Evolutionary conservation across 2,329 filamentous ascomycete genomes (phyloP), one percentile per base, ranked within the genome.

Genomic region (Aureobasidium sp.): DNA sequence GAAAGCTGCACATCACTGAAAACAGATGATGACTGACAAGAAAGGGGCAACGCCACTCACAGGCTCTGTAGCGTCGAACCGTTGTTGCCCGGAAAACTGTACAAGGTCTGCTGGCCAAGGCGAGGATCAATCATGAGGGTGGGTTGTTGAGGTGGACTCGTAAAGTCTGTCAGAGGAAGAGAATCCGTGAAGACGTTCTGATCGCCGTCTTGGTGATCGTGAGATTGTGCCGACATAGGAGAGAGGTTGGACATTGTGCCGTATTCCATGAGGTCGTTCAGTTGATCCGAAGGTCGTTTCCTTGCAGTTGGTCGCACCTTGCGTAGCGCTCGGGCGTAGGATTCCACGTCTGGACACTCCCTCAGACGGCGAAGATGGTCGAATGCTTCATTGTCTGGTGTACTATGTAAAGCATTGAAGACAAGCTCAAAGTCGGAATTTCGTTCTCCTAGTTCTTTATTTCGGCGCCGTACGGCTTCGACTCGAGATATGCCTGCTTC

Each of bases 401-500:
- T 39, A 25, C n/a, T 29, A 8, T 45, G 59, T 8, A 61, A n/a
- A 32, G 49, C 49, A 16, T 39, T 30, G 34, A 27, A 61, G 32
- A 61, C 49, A 13, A 53, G 30, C 25, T 53, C 49, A n/a, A 21
- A 61, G 27, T 54, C 49, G 2, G 59, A 42, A n/a, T 54, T 61
- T 21, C 49, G 59, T n/a, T 61, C 59, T 27, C n/a, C 41, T 21
- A 61, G 16, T 32, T 61, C 48, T 16, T 61, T 61, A 30, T 55
- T 61, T 10, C 59, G 48, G 11, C 59, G 59, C 3, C 59, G 41
- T 13, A 61, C 41, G 5, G 41, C 59, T 39, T 61, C 59, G 13
- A 61, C 49, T 30, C 59, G 44, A 30, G 59, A 54, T 25, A 61
- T 44, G 21, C 59, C 59, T 21, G 59, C 59, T 32, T 61, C 59